These are phyloP conservation scores for Takakia lepidozioides DNA, from an alignment of 225 moss, liverwort and hornwort species.

Conservation along the genomic window DNA sequence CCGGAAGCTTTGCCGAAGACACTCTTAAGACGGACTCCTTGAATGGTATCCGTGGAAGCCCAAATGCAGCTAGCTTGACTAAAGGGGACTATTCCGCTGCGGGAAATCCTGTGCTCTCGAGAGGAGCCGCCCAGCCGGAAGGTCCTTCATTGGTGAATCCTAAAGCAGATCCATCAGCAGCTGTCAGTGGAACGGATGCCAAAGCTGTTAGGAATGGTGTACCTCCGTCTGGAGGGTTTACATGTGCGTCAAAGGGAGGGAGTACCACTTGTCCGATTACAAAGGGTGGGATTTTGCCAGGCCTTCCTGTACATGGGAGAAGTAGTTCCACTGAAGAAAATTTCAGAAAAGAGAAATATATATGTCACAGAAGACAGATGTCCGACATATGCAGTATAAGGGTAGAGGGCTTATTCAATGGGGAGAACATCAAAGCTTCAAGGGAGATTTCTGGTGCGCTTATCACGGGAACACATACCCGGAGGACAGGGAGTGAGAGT, in stretches of 20 bases:
- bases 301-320: slow-evolving; percentile 22
- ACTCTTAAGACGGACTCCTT: slow-evolving; percentile 12
- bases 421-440: slow-evolving; percentile 17
- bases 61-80: slow-evolving; percentile 15
- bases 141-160: not conserved
- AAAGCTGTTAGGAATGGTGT: slow-evolving; percentile 22
- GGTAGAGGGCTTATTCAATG: slow-evolving; percentile 24
- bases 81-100: slow-evolving; percentile 9
- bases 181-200: slow-evolving; percentile 5
- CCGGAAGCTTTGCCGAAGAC: slow-evolving; percentile 3
- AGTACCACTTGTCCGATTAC: slow-evolving; percentile 9
- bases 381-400: slow-evolving; percentile 31
- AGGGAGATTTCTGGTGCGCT: slow-evolving; percentile 44
- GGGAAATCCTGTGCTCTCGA: slow-evolving; percentile 16
- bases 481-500: slow-evolving; percentile 32
- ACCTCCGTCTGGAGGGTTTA: no score
- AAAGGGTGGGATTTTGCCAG: slow-evolving; percentile 16
- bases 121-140: not conserved
- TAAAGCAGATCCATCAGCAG: slow-evolving; percentile 9
- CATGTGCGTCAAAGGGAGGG: slow-evolving; percentile 17
- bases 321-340: slow-evolving; percentile 25
- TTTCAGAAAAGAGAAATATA: slow-evolving; percentile 23
- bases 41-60: slow-evolving; percentile 12
- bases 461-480: slow-evolving; percentile 32
- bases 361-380: slow-evolving; percentile 31